These are phyloP conservation scores for Phytopythium ostracodes DNA, from an alignment of 352 stramenopile genomes.

Conservation along the genomic window DNA sequence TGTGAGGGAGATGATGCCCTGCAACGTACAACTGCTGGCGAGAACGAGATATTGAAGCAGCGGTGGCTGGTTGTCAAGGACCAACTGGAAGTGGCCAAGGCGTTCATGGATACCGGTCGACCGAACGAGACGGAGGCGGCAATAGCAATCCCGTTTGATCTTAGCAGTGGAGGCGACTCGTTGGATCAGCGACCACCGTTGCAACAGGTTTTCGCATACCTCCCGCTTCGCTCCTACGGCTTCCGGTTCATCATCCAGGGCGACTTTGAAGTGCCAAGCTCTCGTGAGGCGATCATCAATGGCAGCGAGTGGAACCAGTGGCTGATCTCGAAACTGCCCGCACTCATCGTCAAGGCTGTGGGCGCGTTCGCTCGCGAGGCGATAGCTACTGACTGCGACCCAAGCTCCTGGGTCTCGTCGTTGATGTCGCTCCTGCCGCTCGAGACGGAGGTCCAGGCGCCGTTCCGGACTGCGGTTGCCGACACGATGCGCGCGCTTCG, in stretches of 20 bases:
- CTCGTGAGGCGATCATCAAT: conserved; percentile 76
- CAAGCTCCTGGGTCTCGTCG: background rate
- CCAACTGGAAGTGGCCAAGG: conserved; percentile 15
- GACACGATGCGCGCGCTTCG: conserved; percentile 63
- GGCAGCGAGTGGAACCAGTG: conserved; percentile 88
- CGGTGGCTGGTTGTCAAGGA: conserved; percentile 63
- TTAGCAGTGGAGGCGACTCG: conserved; percentile 3
- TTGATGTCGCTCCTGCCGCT: conserved; percentile 54
- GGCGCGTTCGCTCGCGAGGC: conserved; percentile 14
- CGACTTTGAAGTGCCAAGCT: conserved; percentile 86
- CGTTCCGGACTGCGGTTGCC: conserved; percentile 51
- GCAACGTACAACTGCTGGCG: background rate
- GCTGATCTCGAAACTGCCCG: conserved; percentile 69
- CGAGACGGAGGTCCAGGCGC: conserved; percentile 67
- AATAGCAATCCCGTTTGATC: conserved; percentile 35
- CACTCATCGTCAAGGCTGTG: conserved; percentile 32
- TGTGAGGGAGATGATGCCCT: background rate
- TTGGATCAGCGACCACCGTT: conserved; percentile 34
- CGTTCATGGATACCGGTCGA: conserved; percentile 2
- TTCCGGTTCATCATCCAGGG: conserved; percentile 86
- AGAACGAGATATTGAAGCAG: conserved; percentile 24
- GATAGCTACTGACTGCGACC: background rate
- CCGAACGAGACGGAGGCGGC: conserved; percentile 46
- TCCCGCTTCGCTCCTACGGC: conserved; percentile 76
- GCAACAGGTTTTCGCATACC: conserved; percentile 81